A percentile compares a stretch with the other conserved stretches of the same genome.
phyloP scores from a whole-genome alignment of 441 rosid species.

The Metrosideros polymorpha region DNA sequence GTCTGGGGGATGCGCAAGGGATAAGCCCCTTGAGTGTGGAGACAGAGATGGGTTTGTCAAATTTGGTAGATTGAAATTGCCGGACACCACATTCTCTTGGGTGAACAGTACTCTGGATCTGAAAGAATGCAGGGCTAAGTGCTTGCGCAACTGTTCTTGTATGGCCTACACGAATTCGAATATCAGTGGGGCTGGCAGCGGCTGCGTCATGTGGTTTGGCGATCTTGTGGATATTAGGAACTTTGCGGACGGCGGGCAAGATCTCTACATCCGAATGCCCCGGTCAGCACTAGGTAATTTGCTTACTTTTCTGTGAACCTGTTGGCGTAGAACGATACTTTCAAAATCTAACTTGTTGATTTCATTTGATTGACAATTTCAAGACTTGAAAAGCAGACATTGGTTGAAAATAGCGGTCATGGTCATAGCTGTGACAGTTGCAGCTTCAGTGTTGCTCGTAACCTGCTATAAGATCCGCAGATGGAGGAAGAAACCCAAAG shows the following conservation, averaged over 20 bases:
- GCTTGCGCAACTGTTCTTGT: conserved; percentile 4
- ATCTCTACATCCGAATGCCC: conserved; percentile 21
- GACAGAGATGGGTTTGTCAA: background rate
- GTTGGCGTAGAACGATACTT: background rate
- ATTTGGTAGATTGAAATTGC: background rate
- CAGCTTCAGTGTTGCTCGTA: background rate
- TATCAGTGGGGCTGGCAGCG: conserved; percentile 16
- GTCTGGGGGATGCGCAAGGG: conserved; percentile 2
- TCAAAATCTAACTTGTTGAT: background rate
- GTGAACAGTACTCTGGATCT: background rate
- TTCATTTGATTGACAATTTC: background rate
- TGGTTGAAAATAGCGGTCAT: background rate
- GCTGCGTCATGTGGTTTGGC: conserved; percentile 37
- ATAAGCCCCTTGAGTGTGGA: background rate
- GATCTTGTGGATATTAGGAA: conserved; percentile 30
- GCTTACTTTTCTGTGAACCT: background rate
- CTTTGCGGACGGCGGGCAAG: conserved; percentile 18
- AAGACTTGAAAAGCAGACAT: background rate
- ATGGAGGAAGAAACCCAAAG: background rate
- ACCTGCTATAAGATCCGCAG: background rate
- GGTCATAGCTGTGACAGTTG: background rate
- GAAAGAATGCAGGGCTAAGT: conserved; percentile 1
- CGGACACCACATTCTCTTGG: background rate
- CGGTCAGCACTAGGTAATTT: conserved; percentile 15
- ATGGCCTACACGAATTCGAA: background rate